Percentiles rank a stretch among this genome's conserved stretches.
Conservation (phyloP, 148 eudicot species). For the Mesembryanthemum crystallinum region DNA sequence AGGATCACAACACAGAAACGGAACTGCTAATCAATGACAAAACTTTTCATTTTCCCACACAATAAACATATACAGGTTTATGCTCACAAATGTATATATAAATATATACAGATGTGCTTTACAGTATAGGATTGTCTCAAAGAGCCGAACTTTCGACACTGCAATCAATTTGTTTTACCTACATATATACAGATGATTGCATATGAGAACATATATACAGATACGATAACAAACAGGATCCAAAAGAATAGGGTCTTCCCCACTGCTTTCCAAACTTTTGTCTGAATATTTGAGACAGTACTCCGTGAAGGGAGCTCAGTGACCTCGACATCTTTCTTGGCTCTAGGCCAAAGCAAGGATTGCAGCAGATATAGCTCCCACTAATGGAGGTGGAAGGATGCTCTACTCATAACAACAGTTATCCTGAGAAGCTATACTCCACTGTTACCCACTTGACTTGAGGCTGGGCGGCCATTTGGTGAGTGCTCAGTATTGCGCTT, state of each 20-base stretch:
- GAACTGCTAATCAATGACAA: neutral
- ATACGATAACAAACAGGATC: neutral
- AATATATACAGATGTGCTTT: neutral
- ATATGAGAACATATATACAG: slow-evolving; percentile 20
- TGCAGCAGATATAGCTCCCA: neutral
- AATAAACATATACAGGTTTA: neutral
- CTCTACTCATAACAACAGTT: no score
- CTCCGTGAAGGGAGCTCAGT: neutral
- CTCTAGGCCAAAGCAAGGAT: neutral
- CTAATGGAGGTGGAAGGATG: neutral
- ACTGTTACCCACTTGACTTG: slow-evolving; percentile 29
- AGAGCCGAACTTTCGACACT: slow-evolving; percentile 6
- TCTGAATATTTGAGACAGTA: neutral
- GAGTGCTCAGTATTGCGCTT: slow-evolving; percentile 36
- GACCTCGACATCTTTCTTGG: slow-evolving; percentile 7
- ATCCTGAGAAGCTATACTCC: slow-evolving; percentile 12
- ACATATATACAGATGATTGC: slow-evolving; percentile 26
- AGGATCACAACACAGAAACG: neutral
- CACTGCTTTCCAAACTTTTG: neutral
- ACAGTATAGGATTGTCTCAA: neutral
- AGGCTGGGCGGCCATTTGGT: slow-evolving; percentile 61
- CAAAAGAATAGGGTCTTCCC: neutral
- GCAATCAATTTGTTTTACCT: neutral
- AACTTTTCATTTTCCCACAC: neutral
- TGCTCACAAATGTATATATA: neutral